Evolutionary conservation across 2,329 filamentous ascomycete species (phyloP), one percentile per base, ranked within the genome.

Genomic region (Fusarium piperis): DNA sequence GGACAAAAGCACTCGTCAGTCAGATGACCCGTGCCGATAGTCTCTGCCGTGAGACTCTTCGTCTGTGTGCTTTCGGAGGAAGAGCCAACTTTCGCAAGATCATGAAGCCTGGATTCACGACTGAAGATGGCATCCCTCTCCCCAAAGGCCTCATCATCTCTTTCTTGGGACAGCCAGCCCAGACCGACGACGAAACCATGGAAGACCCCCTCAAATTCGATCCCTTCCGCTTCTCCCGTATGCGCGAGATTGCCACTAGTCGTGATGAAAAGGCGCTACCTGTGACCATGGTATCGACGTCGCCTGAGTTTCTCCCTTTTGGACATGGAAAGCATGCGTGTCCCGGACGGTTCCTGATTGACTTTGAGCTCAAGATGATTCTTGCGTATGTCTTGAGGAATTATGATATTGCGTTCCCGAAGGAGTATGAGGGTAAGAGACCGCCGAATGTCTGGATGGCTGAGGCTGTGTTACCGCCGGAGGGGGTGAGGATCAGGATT

Each of bases 1-100:
- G 84, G 84, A 83, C 80, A 6, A 85, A 84, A 57, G 65, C 74
- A 9, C 76, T 76, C 3, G 75, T 85, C 2, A 73, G 78, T 35
- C 74, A 78, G 13, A 81, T 86, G 79, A 74, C 76, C 2, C 76
- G 74, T 4, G 74, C 81, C 10, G 84, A 86, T 71, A 85, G 83
- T 57, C 79, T 80, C 1, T 74, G 80, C 3, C 80, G 84, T 13
- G 84, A 86, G 72, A 84, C 84, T 3, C 74, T 85, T 23, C 79
- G 84, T 2, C 52, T 81, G 4, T 62, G 83, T 26, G 75, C 80
- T 0, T 79, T 81, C 16, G 76, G 76, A 2, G 68, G 70, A 2
- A 78, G 79, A 28, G 68, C 75, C 7, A 61, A 76, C 3, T 74
- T 77, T 62, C 80, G 79, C 6, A 76, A 75, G 61, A 74, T 81